Conservation (phyloP, 2,329 filamentous ascomycete genomes). For the Cryphonectria carpinicola region DNA sequence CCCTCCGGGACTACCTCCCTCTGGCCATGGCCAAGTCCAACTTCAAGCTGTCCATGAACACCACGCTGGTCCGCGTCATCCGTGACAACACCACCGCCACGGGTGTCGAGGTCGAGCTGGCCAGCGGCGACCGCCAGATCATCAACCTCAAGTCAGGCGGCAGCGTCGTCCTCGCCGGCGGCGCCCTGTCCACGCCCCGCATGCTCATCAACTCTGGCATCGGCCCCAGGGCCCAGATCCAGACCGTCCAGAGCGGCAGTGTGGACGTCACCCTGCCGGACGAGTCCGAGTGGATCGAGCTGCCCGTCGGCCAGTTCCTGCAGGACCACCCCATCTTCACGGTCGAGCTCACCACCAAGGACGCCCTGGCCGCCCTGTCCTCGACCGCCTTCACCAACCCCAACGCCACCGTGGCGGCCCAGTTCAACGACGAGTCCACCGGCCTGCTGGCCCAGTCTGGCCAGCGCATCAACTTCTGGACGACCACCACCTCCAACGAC, state of each 20-base stretch:
- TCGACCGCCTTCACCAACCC: constrained; percentile 36
- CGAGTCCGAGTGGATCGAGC: constrained; percentile 34
- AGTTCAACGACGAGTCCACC: constrained; percentile 39
- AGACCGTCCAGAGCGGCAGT: constrained; percentile 29
- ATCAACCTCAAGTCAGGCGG: constrained; percentile 32
- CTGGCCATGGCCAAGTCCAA: constrained; percentile 33
- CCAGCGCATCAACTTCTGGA: constrained; percentile 54
- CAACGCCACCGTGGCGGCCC: constrained; percentile 36
- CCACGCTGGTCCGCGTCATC: constrained; percentile 33
- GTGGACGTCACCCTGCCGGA: constrained; percentile 31
- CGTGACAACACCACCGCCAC: constrained; percentile 32
- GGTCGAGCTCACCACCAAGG: constrained; percentile 37
- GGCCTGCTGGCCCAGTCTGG: constrained; percentile 50
- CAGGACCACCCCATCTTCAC: constrained; percentile 34
- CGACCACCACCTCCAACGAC: constrained; percentile 46
- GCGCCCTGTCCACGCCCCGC: constrained; percentile 33
- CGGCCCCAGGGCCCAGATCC: constrained; percentile 30
- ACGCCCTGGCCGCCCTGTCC: constrained; percentile 22
- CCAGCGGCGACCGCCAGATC: constrained; percentile 31
- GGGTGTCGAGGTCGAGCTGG: constrained; percentile 33
- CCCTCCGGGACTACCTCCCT: constrained; percentile 34
- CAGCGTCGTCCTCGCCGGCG: constrained; percentile 34
- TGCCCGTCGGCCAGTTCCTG: constrained; percentile 33
- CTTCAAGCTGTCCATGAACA: constrained; percentile 35
- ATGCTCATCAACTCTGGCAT: constrained; percentile 31